Base-by-base conservation (phyloP, 306 rosid genomes). In the Cercis canadensis region DNA sequence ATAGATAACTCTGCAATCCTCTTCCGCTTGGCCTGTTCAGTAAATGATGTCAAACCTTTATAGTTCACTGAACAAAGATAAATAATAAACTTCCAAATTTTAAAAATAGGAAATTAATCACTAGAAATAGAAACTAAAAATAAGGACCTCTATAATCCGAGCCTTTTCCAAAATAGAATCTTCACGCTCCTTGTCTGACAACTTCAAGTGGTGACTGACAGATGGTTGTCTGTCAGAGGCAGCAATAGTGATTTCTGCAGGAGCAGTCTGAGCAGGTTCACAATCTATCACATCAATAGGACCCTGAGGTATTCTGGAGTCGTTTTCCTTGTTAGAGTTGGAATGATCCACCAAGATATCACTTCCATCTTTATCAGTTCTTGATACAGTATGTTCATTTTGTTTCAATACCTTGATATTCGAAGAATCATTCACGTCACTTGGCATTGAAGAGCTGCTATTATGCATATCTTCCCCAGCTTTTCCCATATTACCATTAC, bases 161-260 rank as follows among this genome's bases (percentile, higher is more conserved):
- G 97, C 99, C 86, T 92, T 93, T 79, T 92, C 93, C 75, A 95
- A 75, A 75, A 89, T 86, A 79, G 97, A 95, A 75, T 95, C 97
- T 78, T 89, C 99, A 68, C 62, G 90, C 69, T 89, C 96, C 83
- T 83, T 92, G 81, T 82, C 89, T 44, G 77, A 61, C 75, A 86
- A 69, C 79, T 81, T 90, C 79, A 75, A 50, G 64, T 49, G 73
- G 79, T 60, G 74, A 13, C 57, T 74, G 47, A 85, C 63, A 80
- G 53, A 68, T 40, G 82, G 73, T 66, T 82, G 88, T 75, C 70
- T 49, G 72, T 81, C 84, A 75, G 86, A 41, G 24, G 60, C 80
- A 57, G 67, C 65, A 75, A 79, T 41, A 62, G 85, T 37, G 70
- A 80, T 78, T 64, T 80, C 88, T 31, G 77, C 32, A 11, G 55